Base-by-base conservation (phyloP, 306 rosid genomes). In the Cicer chorassanicum region DNA sequence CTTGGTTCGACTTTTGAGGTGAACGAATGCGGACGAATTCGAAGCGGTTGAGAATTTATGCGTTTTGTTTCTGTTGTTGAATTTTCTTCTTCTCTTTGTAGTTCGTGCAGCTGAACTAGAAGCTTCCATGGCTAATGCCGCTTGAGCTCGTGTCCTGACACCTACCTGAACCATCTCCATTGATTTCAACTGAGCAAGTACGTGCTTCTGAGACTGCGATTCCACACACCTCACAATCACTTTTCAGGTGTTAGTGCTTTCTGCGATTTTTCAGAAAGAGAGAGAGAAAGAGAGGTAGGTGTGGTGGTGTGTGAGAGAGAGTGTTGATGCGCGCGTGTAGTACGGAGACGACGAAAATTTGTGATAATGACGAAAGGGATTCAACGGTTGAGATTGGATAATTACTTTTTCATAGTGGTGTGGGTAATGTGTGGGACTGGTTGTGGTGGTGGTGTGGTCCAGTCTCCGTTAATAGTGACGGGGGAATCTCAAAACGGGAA, bases 401-500 rank as follows among this genome's bases (percentile, higher is more conserved):
- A 73, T 68, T 21, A 84, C 66, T 80, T 86, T 81, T 82, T 79
- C 68, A 66, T 83, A 81, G 87, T 49, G 76, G 57, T 53, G 82
- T 68, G 69, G 72, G 71, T 59, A 39, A 48, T 65, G 51, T 8
- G 50, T 76, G 65, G 62, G 38, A 55, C 38, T 53, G 21, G 6
- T 71, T 45, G 43, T 7, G 40, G 70, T 62, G 68, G 82, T 71
- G 83, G 88, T 77, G 93, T 77, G 93, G 93, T 87, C 96, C 92
- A 76, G 81, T 46, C 82, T 62, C 88, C 88, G 87, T 81, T 84
- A 87, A 83, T 53, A 82, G 82, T 62, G 88, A 91, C 84, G 83
- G 92, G 87, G 89, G 92, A 88, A 86, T 88, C 88, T 84, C 12
- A 41, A 80, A 91, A 89, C 92, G 93, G 96, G 91, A 10, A 63